A percentile compares a stretch with the other conserved stretches of the same genome.
Conservation (phyloP, 2,329 filamentous ascomycete species). For the Sporothrix mexicana region DNA sequence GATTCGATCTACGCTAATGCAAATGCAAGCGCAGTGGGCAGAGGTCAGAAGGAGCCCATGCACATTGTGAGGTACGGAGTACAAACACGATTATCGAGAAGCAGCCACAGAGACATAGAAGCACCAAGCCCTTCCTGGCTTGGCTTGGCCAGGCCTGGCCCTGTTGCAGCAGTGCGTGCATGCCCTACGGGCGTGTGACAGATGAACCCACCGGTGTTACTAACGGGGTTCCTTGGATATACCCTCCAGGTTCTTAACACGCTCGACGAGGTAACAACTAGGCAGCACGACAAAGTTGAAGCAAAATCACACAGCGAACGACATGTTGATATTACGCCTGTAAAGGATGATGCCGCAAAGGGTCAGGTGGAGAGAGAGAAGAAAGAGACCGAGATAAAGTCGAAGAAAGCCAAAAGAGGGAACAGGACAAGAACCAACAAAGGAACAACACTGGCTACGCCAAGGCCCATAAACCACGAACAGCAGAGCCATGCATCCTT, state of each 20-base stretch:
- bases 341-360: background rate
- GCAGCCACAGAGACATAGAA: background rate
- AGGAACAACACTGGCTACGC: background rate
- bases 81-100: conserved; percentile 14
- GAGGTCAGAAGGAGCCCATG: background rate
- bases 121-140: background rate
- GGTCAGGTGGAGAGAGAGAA: background rate
- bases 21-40: background rate
- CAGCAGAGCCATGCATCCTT: background rate
- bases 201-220: background rate
- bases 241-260: background rate
- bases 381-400: background rate
- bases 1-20: conserved; percentile 23
- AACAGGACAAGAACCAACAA: background rate
- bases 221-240: background rate
- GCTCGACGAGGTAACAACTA: background rate
- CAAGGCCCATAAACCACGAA: background rate
- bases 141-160: background rate
- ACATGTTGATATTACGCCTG: background rate
- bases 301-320: background rate
- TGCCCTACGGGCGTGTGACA: conserved; percentile 8
- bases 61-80: background rate
- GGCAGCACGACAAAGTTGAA: background rate
- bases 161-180: background rate
- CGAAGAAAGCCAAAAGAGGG: background rate